Conservation (phyloP, 2,329 filamentous ascomycete species). For the Incumbomyces delicatus region DNA sequence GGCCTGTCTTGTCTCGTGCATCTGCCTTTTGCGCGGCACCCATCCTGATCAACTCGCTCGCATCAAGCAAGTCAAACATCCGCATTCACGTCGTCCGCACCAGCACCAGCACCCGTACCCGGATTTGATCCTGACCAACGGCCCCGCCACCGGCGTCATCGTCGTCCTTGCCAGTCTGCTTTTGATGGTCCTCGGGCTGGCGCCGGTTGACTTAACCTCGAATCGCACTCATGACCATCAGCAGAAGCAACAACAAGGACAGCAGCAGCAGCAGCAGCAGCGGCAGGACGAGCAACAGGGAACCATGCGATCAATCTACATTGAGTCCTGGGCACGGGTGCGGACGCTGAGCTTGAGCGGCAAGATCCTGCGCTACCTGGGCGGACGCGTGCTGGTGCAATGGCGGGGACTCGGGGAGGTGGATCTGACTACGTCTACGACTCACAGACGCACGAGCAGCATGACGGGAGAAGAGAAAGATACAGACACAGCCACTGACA, state of each 20-base stretch:
- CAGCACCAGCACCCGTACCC: conserved; percentile 42
- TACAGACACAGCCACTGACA: no score
- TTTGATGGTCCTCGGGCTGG: conserved; percentile 40
- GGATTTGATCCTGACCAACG: conserved; percentile 74
- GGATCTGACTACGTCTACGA: conserved; percentile 9
- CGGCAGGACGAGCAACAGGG: neutral
- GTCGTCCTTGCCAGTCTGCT: conserved; percentile 51
- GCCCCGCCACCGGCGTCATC: conserved; percentile 78
- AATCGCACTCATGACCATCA: neutral
- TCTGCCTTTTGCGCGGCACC: conserved; percentile 43
- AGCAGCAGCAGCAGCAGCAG: no score
- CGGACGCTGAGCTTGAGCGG: conserved; percentile 76
- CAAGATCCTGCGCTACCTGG: conserved; percentile 59
- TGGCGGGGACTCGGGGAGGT: conserved; percentile 54
- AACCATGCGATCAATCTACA: conserved; percentile 68
- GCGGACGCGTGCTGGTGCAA: conserved; percentile 75
- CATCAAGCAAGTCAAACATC: conserved; percentile 9
- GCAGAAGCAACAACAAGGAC: no score
- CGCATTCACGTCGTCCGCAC: conserved; percentile 10
- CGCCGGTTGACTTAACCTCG: neutral
- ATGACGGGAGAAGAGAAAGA: conserved; percentile 22
- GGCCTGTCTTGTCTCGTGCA: conserved; percentile 53
- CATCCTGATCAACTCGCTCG: conserved; percentile 25
- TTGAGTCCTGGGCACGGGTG: conserved; percentile 88
- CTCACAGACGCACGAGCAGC: conserved; percentile 22